Evolutionary conservation across 257 asterid genomes (phyloP).

Genomic region (Solanum clarkiae): DNA sequence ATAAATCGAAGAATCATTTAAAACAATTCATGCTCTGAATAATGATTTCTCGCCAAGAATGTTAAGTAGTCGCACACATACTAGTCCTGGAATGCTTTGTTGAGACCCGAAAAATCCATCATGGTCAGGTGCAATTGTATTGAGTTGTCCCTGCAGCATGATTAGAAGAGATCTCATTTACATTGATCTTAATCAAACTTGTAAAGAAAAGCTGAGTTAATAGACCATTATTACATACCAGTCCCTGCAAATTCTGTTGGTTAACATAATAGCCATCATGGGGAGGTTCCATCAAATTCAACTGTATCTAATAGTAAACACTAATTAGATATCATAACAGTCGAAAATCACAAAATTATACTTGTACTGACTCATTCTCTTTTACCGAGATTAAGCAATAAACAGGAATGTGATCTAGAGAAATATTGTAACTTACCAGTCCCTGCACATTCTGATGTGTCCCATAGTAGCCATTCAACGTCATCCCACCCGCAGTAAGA

Average conservation of each 20-base stretch:
- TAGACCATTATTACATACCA: slow-evolving; percentile 32
- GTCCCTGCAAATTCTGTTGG: slow-evolving; percentile 67
- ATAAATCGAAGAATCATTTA: neutral
- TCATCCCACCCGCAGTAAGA: slow-evolving; percentile 50
- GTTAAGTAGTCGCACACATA: slow-evolving; percentile 12
- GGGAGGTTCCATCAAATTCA: slow-evolving; percentile 96
- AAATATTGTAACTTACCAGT: slow-evolving; percentile 39
- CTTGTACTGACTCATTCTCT: neutral
- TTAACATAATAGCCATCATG: slow-evolving; percentile 68
- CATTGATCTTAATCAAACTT: neutral
- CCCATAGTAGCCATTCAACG: slow-evolving; percentile 71
- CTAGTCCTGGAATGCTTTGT: slow-evolving; percentile 67
- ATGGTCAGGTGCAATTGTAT: slow-evolving; percentile 54
- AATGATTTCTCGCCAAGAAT: neutral
- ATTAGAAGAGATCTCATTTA: neutral
- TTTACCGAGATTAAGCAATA: neutral
- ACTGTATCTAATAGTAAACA: slow-evolving; percentile 38
- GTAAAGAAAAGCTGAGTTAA: neutral
- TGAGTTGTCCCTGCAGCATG: slow-evolving; percentile 59
- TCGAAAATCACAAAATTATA: neutral
- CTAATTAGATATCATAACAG: neutral
- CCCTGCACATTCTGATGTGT: slow-evolving; percentile 85
- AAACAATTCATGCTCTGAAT: neutral
- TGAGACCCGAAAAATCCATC: slow-evolving; percentile 66
- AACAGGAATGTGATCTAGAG: neutral